phyloP scores from a whole-genome alignment of 2,329 filamentous ascomycete species.

The Epichloe festucae region DNA sequence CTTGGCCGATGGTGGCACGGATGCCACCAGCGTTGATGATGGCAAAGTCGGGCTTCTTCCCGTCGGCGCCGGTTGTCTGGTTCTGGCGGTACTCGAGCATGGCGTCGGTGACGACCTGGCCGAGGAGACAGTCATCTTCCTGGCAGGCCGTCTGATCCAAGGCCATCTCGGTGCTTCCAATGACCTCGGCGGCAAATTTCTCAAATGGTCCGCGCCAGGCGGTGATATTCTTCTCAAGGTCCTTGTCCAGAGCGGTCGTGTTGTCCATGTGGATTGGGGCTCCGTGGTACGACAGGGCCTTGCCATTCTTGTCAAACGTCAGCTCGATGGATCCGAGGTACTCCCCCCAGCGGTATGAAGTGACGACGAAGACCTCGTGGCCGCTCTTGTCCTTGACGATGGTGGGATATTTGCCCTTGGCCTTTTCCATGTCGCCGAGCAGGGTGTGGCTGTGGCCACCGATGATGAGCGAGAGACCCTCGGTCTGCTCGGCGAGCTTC shows the following conservation, averaged over 20 bases:
- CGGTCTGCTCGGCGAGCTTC: conserved; percentile 44
- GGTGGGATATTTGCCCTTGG: conserved; percentile 50
- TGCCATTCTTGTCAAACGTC: conserved; percentile 46
- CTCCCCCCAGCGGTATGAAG: conserved; percentile 55
- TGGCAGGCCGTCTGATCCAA: conserved; percentile 49
- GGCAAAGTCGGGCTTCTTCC: conserved; percentile 34
- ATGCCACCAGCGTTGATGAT: conserved; percentile 53
- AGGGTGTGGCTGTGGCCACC: conserved; percentile 49
- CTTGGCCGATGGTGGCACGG: conserved; percentile 48
- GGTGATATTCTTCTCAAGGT: conserved; percentile 43
- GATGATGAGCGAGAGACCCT: conserved; percentile 55
- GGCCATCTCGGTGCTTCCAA: conserved; percentile 29
- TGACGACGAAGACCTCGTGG: conserved; percentile 56
- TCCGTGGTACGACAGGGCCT: conserved; percentile 48
- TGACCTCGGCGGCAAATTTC: conserved; percentile 35
- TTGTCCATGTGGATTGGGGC: conserved; percentile 53
- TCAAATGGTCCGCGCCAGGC: conserved; percentile 50
- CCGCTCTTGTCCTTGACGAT: conserved; percentile 47
- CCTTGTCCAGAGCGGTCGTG: conserved; percentile 40
- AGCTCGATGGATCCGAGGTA: conserved; percentile 57
- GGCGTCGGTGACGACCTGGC: conserved; percentile 43
- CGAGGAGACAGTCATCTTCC: conserved; percentile 42
- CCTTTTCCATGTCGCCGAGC: conserved; percentile 44
- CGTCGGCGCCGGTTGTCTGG: conserved; percentile 23
- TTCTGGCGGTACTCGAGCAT: conserved; percentile 48